Base-by-base conservation (phyloP, 352 stramenopile species). In the Pilasporangium apinafurcum region DNA sequence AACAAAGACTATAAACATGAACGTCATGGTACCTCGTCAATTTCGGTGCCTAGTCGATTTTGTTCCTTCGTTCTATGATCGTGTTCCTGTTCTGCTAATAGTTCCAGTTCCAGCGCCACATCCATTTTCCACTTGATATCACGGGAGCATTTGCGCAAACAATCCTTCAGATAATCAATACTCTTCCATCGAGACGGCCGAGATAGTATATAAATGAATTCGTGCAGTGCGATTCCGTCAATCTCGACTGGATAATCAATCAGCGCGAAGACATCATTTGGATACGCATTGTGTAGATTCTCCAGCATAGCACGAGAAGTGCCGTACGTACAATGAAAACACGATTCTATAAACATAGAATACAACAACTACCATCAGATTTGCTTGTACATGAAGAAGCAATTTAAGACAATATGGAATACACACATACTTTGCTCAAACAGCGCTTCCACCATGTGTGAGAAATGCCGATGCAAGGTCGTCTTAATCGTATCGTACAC, bases 91-190 rank as follows among this genome's bases (percentile, higher is more conserved):
- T 76, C 59, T 3, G 82, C 79, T 34, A 93, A 65, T 26, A 76
- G 33, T 37, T 93, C 79, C 31, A 93, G 48, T 47, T 93, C 82
- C 0, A 48, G 47, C 5, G 70, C 60, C 5, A 93, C 67, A 25
- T 86, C 70, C 27, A 59, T 67, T 33, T 93, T 93, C 82, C 82
- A 93, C 38, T 72, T 73, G 41, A 92, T 60, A 50, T 91, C 82
- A 5, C 82, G 67, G 13, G 77, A 91, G 28, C 79, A 87, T 13
- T 66, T 67, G 10, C 72, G 60, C 40, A 93, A 43, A 53, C 69
- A 87, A 40, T 89, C 72, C 32, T 87, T 87, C 24, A 93, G 60
- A 44, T 87, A 88, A 24, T 90, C 79, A 27, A 93, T 59, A 56
- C 82, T 93, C 8, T 70, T 72, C 79, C 79, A 93, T 25, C 68